Evolutionary conservation across 805 yeast genomes (phyloP), one percentile per base, ranked within the genome.

Genomic region (Maudiozyma pseudohumilis): DNA sequence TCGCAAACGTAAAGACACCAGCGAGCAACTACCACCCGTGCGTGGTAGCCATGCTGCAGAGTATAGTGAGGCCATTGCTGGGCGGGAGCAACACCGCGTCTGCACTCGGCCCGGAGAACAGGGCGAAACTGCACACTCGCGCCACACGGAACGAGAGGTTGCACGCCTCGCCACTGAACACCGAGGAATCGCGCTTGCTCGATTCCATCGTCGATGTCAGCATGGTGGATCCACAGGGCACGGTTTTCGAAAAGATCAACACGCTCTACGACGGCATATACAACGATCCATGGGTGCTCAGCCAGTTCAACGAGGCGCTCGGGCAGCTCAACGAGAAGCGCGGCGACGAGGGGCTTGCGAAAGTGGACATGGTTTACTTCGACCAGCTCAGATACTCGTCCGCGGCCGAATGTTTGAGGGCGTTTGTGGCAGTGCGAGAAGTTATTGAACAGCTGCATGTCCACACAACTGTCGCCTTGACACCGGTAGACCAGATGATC

Each of bases 201-300:
- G 45, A 48, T 32, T 20, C 36, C 9, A 23, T 39, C 11, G 37
- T 48, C 5, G 35, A 44, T 25, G 13, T 48, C 8, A 30, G 40
- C 7, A 24, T 36, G 18, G 19, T 35, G 12, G 32, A 46, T 13
- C 31, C 36, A 10, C n/a, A 22, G 5, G 15, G 40, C n/a, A 33
- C 50, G n/a, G 38, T 48, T 6, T 46, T 48, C 26, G 22, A 32
- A 16, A 42, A 33, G n/a, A 48, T 48, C 20, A 37, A 40, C 20
- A 26, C 17, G 4, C 35, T 44, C 19, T 42, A 44, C 23, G 40
- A 41, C 17, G 47, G 41, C 20, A 30, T 48, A 8, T 13, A 21
- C 13, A 10, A 35, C 13, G 40, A 44, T 35, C 45, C 49, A 21
- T 44, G 49, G 50, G 35, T 35, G 38, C 32, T 48, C 21, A 48